Conservation (phyloP, 1,284 basidiomycete genomes). For the Ceratobasidium sp. region DNA sequence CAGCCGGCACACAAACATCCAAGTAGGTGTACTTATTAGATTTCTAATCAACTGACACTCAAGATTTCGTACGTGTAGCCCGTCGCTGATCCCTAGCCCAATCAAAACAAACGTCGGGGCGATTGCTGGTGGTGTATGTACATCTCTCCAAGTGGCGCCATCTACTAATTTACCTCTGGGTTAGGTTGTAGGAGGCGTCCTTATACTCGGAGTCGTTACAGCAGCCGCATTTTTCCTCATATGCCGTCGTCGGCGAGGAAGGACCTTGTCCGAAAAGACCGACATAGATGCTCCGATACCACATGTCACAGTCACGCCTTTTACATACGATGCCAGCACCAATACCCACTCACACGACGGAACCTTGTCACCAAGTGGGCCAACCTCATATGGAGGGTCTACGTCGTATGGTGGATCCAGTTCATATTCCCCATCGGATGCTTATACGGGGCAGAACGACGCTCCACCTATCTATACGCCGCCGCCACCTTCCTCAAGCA, state of each 20-base stretch:
- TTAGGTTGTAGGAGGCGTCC: conserved; percentile 25
- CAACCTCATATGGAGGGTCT: not conserved
- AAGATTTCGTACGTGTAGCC: not conserved
- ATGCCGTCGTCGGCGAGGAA: conserved; percentile 1
- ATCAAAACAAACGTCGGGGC: conserved; percentile 22
- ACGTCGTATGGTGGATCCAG: not conserved
- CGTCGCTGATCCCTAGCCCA: not conserved
- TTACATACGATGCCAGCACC: not conserved
- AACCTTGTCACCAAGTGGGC: not conserved
- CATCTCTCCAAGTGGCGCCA: not conserved
- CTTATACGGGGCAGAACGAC: not conserved
- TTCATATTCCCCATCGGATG: not conserved
- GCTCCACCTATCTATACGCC: conserved; percentile 14
- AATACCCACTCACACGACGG: not conserved
- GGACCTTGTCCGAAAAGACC: not conserved
- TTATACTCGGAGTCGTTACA: not conserved
- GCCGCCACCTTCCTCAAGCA: not conserved
- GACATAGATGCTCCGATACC: not conserved
- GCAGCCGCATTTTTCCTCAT: conserved; percentile 12
- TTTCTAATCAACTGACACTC: not conserved
- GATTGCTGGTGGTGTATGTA: conserved; percentile 27
- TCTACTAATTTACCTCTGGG: not conserved
- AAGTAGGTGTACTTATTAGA: not conserved
- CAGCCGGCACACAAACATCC: not conserved
- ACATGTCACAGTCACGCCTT: not conserved